phyloP scores from a whole-genome alignment of 1,139 yeast genomes.

The Candida pseudoviswanathii region DNA sequence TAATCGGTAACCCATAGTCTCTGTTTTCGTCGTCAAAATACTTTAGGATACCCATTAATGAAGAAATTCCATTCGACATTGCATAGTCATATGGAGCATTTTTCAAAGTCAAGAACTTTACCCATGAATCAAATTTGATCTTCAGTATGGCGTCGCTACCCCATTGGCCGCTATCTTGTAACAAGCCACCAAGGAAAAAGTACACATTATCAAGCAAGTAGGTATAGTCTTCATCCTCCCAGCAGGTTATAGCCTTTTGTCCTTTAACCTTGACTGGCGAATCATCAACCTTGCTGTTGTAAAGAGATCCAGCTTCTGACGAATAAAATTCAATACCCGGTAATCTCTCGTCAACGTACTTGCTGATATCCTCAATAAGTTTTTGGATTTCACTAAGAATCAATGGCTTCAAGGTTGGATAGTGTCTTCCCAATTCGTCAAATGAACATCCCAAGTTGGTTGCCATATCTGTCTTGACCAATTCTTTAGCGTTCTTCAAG shows the following conservation, averaged over 20 bases:
- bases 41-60: conserved; percentile 54
- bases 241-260: conserved; percentile 41
- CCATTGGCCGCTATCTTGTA: conserved; percentile 55
- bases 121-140: conserved; percentile 47
- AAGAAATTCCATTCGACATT: conserved; percentile 54
- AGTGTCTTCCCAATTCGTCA: conserved; percentile 85
- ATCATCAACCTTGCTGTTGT: conserved; percentile 38
- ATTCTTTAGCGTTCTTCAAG: conserved; percentile 49
- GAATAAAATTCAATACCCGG: conserved; percentile 45
- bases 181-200: conserved; percentile 47
- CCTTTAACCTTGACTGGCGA: conserved; percentile 42
- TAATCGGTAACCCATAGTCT: conserved; percentile 47
- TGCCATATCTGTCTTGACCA: conserved; percentile 46
- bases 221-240: conserved; percentile 54
- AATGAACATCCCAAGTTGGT: conserved; percentile 65
- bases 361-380: conserved; percentile 51
- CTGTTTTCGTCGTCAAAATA: conserved; percentile 59
- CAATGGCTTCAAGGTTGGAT: conserved; percentile 65
- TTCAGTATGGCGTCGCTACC: conserved; percentile 40
- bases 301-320: conserved; percentile 46
- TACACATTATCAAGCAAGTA: conserved; percentile 50
- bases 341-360: conserved; percentile 33
- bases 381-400: conserved; percentile 54
- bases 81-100: conserved; percentile 65
- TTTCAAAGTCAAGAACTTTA: conserved; percentile 42